phyloP scores from a whole-genome alignment of 2,329 filamentous ascomycete genomes.

The Venturia nashicola region DNA sequence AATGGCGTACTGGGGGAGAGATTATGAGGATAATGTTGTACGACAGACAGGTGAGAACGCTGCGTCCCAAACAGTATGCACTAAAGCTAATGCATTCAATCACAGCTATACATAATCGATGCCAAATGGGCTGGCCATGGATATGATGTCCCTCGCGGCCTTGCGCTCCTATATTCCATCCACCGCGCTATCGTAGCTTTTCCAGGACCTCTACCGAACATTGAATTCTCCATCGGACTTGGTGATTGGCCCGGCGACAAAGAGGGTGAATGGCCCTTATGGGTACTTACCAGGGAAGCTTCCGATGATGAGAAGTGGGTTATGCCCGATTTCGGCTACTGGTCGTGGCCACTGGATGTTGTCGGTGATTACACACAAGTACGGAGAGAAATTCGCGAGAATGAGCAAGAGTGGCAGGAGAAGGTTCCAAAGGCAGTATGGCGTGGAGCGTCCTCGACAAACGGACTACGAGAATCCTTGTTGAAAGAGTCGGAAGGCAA shows the following conservation, averaged over 20 bases:
- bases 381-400: constrained; percentile 13
- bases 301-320: constrained; percentile 14
- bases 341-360: constrained; percentile 13
- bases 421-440: constrained; percentile 37
- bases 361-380: constrained; percentile 14
- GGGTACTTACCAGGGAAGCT: constrained; percentile 12
- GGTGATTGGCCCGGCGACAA: constrained; percentile 12
- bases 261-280: constrained; percentile 6
- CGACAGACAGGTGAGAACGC: constrained; percentile 15
- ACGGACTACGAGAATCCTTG: constrained; percentile 25
- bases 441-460: constrained; percentile 31
- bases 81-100: constrained; percentile 15
- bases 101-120: constrained; percentile 10
- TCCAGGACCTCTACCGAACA: constrained; percentile 37
- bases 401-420: constrained; percentile 18
- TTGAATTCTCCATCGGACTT: constrained; percentile 41
- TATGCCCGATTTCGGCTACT: constrained; percentile 16
- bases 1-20: constrained; percentile 12
- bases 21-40: constrained; percentile 19
- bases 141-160: constrained; percentile 16
- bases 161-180: constrained; percentile 41
- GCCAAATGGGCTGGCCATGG: constrained; percentile 16
- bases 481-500: constrained; percentile 26
- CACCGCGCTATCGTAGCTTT: constrained; percentile 40
- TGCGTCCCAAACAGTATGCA: neutral